These are phyloP conservation scores for Hortiboletus campestris DNA, from an alignment of 768 basidiomycete genomes.

Conservation along the genomic window DNA sequence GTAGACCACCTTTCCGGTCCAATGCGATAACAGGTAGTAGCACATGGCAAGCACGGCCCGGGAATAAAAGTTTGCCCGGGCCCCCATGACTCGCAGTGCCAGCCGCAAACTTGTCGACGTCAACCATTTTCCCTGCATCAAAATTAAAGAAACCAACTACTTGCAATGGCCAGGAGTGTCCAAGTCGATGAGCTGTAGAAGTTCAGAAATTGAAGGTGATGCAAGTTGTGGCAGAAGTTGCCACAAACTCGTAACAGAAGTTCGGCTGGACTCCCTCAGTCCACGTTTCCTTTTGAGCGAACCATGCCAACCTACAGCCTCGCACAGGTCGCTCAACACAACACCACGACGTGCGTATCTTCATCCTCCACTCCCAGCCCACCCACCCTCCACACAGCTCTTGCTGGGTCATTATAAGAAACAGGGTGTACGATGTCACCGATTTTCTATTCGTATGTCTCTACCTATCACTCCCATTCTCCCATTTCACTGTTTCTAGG, in stretches of 20 bases:
- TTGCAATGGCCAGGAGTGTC: background rate
- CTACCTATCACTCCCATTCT: background rate
- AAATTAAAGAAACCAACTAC: background rate
- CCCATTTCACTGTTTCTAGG: slow-evolving; percentile 35
- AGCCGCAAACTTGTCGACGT: background rate
- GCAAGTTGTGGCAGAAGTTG: too few relatives aligned
- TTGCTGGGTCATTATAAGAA: slow-evolving; percentile 82
- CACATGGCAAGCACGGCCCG: background rate
- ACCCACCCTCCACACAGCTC: slow-evolving; percentile 43
- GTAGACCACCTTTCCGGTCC: background rate
- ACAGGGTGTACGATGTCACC: slow-evolving; percentile 84
- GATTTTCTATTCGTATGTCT: slow-evolving; percentile 62
- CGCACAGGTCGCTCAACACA: slow-evolving; percentile 61
- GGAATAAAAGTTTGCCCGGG: background rate
- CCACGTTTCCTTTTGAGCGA: too few relatives aligned
- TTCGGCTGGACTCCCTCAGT: too few relatives aligned
- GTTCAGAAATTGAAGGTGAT: background rate
- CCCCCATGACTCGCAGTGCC: background rate
- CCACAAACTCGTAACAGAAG: too few relatives aligned
- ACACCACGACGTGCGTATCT: slow-evolving; percentile 44
- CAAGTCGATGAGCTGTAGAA: background rate
- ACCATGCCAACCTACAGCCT: slow-evolving; percentile 45
- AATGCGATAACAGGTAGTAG: background rate
- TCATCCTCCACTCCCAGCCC: background rate
- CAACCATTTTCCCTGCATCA: background rate